Conservation (phyloP, 2,329 filamentous ascomycete genomes). For the Colletotrichum tabaci region DNA sequence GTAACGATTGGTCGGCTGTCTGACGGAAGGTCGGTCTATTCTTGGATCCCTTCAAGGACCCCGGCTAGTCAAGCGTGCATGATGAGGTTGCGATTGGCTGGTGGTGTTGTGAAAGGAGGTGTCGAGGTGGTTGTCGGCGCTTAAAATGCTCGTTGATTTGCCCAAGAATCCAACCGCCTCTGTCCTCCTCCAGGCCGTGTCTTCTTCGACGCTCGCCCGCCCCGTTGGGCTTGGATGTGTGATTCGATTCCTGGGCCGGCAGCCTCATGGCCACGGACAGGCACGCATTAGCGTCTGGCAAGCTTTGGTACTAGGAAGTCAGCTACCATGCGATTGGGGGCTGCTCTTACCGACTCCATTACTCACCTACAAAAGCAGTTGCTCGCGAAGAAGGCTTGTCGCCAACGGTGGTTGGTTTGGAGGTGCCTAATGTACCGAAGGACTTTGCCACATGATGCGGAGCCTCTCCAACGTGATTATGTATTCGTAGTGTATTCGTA, state of each 20-base stretch:
- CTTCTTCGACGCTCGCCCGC: slow-evolving; percentile 10
- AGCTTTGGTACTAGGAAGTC: slow-evolving; percentile 16
- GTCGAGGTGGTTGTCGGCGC: slow-evolving; percentile 43
- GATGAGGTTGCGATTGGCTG: slow-evolving; percentile 42
- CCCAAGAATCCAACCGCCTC: slow-evolving; percentile 6
- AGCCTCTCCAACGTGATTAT: slow-evolving; percentile 12
- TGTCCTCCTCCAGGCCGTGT: slow-evolving; percentile 8
- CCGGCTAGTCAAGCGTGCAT: slow-evolving; percentile 25
- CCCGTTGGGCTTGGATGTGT: slow-evolving; percentile 3
- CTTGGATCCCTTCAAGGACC: slow-evolving; percentile 40
- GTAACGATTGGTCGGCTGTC: slow-evolving; percentile 36
- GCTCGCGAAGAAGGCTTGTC: background rate
- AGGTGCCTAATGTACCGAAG: slow-evolving; percentile 2
- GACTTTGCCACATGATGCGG: background rate
- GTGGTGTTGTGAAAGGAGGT: slow-evolving; percentile 34
- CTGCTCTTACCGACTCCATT: slow-evolving; percentile 27
- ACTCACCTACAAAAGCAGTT: background rate
- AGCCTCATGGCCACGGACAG: slow-evolving; percentile 13
- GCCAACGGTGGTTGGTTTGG: slow-evolving; percentile 11
- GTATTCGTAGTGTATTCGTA: too few relatives aligned
- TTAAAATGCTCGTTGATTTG: slow-evolving; percentile 41
- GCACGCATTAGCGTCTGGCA: slow-evolving; percentile 38
- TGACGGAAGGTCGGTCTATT: slow-evolving; percentile 43
- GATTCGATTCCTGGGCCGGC: slow-evolving; percentile 28
- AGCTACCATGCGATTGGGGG: slow-evolving; percentile 5